Percentiles rank a stretch among this genome's conserved stretches.
These are phyloP conservation scores for Phytophthora pluvialis DNA, from an alignment of 352 stramenopile genomes.

Conservation along the genomic window DNA sequence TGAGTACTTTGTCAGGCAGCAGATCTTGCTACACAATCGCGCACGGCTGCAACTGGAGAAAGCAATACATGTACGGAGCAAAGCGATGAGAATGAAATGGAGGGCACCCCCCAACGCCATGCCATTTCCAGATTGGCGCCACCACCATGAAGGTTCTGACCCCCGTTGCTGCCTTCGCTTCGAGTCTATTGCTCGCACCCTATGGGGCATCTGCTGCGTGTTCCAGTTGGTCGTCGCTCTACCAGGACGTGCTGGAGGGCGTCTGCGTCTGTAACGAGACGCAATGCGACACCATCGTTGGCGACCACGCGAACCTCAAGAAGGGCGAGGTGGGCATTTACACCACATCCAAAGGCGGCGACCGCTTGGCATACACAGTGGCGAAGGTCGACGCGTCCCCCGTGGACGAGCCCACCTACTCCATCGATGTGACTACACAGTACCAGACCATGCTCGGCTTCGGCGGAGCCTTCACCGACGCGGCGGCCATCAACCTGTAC, in stretches of 20 bases:
- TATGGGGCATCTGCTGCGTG: conserved; percentile 3
- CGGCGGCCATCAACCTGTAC: conserved; percentile 69
- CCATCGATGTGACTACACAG: conserved; percentile 37
- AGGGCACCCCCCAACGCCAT: conserved; percentile 6
- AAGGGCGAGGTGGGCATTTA: conserved; percentile 46
- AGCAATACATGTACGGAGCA: neutral
- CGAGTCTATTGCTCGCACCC: conserved; percentile 5
- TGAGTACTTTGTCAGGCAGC: conserved; percentile 4
- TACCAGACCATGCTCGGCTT: conserved; percentile 83
- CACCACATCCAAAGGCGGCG: conserved; percentile 48
- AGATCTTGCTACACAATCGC: conserved; percentile 1
- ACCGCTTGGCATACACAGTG: conserved; percentile 46
- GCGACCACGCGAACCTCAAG: conserved; percentile 32
- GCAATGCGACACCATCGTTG: conserved; percentile 39
- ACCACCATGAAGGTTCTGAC: conserved; percentile 30
- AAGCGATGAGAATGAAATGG: no score
- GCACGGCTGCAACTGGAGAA: conserved; percentile 2
- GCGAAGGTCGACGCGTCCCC: conserved; percentile 20
- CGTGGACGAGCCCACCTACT: conserved; percentile 26
- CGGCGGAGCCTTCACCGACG: conserved; percentile 83
- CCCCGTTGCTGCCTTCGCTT: conserved; percentile 1
- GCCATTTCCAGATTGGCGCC: conserved; percentile 4
- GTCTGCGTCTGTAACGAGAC: conserved; percentile 59
- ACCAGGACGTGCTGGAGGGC: conserved; percentile 45
- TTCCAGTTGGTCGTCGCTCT: conserved; percentile 45